These are phyloP conservation scores for Vaccinium corymbosum DNA, from an alignment of 148 eudicot genomes.

Conservation along the genomic window DNA sequence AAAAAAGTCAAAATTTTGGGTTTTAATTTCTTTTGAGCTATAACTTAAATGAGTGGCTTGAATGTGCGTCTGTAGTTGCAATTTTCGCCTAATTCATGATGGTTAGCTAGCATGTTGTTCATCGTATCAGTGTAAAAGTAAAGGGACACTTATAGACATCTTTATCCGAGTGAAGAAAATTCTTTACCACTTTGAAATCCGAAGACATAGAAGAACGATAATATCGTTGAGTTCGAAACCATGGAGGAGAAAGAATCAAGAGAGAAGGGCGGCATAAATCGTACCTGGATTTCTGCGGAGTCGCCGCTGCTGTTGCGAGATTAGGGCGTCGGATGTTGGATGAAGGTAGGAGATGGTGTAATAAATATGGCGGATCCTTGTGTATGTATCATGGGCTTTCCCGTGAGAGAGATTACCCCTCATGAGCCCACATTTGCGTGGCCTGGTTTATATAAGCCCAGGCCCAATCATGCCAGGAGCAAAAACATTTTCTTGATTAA, in stretches of 20 bases:
- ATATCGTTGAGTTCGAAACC: not conserved
- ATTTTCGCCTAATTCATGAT: not conserved
- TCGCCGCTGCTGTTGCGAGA: constrained; percentile 4
- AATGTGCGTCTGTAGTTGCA: not conserved
- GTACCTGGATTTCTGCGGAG: not conserved
- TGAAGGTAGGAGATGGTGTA: not conserved
- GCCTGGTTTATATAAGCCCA: not conserved
- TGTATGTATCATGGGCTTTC: not conserved
- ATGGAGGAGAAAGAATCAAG: not conserved
- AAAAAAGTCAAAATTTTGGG: not conserved
- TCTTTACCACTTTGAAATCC: not conserved
- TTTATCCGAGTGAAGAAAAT: not conserved
- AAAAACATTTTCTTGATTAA: not conserved
- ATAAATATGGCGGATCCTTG: not conserved
- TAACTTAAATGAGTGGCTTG: not conserved
- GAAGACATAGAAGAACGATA: not conserved
- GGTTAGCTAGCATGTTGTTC: not conserved
- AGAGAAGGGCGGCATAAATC: not conserved
- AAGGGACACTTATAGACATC: constrained; percentile 38
- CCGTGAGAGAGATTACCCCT: too few relatives aligned
- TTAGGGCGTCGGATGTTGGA: constrained; percentile 3
- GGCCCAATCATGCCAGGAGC: not conserved
- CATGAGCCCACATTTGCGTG: not conserved
- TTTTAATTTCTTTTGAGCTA: not conserved
- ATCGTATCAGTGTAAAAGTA: too few relatives aligned